Evolutionary conservation across 1,139 yeast species (phyloP), one percentile per base, ranked within the genome.

Genomic region (Pichia sp.): DNA sequence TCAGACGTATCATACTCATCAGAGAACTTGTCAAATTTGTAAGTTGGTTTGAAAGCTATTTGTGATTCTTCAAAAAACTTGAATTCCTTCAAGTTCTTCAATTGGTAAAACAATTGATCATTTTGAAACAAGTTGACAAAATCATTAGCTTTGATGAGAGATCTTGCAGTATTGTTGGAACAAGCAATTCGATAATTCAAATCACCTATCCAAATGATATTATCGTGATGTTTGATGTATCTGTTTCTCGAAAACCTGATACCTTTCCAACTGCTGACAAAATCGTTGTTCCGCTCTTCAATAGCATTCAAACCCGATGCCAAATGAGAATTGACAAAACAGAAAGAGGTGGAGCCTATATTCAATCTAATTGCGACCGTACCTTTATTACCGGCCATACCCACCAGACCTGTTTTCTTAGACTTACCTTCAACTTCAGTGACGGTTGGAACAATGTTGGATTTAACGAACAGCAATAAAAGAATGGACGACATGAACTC

Each of bases 311-410:
- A 77, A 1, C 99, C 98, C 0, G 98, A 97, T 0, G 98, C 96
- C 52, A 79, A 71, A 68, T 92, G 99, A 3, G 95, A 85, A 44
- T 88, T 84, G 33, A 87, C 82, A 60, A 86, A 80, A 59, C 95
- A 85, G 49, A 85, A 69, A 0, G 85, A 73, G 1, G 92, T 77
- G 44, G 80, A 81, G 9, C 87, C 87, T 52, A 84, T 76, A 47
- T 80, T 73, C 62, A 92, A 79, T 51, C 97, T 72, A 10, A 88
- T 84, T 0, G 95, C 90, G 44, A 87, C 82, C 2, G 92, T 96
- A 33, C 99, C 99, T 63, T 92, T 92, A 59, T 92, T 92, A 23
- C 97, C 97, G 37, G 96, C 84, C 59, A 87, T 78, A 16, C 97
- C 97, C 26, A 95, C 95, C 44, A 92, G 69, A 0, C 99, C 99